Evolutionary conservation across 306 rosid genomes (phyloP), one percentile per base, ranked within the genome.

Genomic region (Cicer yamashitae): DNA sequence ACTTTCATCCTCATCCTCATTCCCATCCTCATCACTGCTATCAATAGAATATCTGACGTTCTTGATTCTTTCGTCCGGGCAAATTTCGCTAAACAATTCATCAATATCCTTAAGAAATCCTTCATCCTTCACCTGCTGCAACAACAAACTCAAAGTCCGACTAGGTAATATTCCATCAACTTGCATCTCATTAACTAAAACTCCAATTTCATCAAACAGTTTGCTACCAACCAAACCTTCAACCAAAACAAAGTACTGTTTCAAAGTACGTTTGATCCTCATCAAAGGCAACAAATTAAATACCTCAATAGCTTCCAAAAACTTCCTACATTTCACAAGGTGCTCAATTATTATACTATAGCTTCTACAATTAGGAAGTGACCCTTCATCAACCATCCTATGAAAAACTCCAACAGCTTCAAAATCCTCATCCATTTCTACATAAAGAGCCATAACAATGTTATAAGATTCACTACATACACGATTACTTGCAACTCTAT

Each of bases 141-240:
- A 71, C 1, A 88, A 78, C 81, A 87, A 69, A 76, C 72, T 70
- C 85, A 83, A 48, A 4, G 86, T 86, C 45, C 88, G 80, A 57
- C 89, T 84, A 2, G 91, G 98, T 86, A 90, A 54, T 77, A 87
- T 67, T 39, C 98, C 96, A 78, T 92, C 96, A 71, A 79, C 84
- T 63, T 41, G 82, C 94, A 92, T 90, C 82, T 89, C 94, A 40
- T 82, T 40, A 51, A 89, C 91, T 18, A 92, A 81, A 68, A 73
- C 66, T 73, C 78, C 59, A 15, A 83, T 89, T 43, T 70, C 87
- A 34, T 82, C 94, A 83, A 83, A 90, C 77, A 82, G 78, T 70
- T 80, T 79, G 14, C 67, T 74, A 7, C 73, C 86, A 34, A 71
- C 70, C 10, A 85, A 89, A 48, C 89, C 82, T 45, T 87, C 91